These are phyloP conservation scores for Bipolaris victoriae DNA, from an alignment of 2,329 filamentous ascomycete species.

Conservation along the genomic window DNA sequence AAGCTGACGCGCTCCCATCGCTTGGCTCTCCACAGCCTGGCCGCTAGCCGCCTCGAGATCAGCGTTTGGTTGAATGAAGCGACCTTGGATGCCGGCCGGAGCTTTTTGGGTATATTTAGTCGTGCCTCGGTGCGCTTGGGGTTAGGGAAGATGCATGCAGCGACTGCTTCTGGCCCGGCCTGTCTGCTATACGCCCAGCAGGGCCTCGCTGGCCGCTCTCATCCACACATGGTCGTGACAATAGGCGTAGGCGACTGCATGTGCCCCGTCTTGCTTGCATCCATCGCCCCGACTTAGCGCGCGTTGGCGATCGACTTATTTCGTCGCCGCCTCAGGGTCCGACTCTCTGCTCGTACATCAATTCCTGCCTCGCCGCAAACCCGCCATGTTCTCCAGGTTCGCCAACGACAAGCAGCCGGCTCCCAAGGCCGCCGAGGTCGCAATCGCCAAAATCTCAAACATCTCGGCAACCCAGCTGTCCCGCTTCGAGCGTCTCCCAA, in stretches of 20 bases:
- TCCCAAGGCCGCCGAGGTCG: slow-evolving; percentile 13
- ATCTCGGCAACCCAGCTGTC: slow-evolving; percentile 18
- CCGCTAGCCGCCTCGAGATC: slow-evolving; percentile 21
- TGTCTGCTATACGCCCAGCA: neutral
- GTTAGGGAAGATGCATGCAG: slow-evolving; percentile 2
- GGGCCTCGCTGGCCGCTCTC: neutral
- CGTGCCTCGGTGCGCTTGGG: neutral
- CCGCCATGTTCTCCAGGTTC: slow-evolving; percentile 24
- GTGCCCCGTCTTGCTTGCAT: slow-evolving; percentile 7
- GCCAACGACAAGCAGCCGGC: slow-evolving; percentile 24
- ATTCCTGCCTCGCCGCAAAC: slow-evolving; percentile 21
- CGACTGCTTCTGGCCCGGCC: neutral
- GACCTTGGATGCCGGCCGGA: slow-evolving; percentile 6
- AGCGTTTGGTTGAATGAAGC: slow-evolving; percentile 12
- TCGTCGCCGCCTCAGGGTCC: slow-evolving; percentile 24
- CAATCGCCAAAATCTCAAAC: slow-evolving; percentile 18
- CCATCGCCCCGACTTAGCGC: slow-evolving; percentile 19
- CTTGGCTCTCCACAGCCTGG: slow-evolving; percentile 21
- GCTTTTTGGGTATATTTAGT: neutral
- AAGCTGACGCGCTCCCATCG: slow-evolving; percentile 20
- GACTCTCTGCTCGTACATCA: slow-evolving; percentile 17
- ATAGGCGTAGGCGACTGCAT: neutral
- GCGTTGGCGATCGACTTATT: slow-evolving; percentile 23
- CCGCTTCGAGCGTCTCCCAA: slow-evolving; percentile 25
- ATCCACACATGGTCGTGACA: neutral